Conservation (phyloP, 2,329 filamentous ascomycete genomes). For the Pestalotiopsis fici region DNA sequence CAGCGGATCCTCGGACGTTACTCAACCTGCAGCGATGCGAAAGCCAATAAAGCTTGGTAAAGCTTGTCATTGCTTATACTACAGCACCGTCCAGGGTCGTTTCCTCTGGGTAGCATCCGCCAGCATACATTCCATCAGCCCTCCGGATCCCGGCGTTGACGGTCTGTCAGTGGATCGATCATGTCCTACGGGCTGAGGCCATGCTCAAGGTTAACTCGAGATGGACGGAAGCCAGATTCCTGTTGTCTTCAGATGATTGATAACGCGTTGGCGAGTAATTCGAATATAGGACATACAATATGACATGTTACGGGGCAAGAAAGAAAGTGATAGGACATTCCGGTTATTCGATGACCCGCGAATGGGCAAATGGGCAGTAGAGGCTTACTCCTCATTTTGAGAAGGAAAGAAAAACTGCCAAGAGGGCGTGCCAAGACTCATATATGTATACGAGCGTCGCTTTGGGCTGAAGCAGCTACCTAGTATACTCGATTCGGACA, state of each 20-base stretch:
- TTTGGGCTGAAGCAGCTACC: not conserved
- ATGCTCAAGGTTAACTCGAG: too few species aligned
- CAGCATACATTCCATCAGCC: not conserved
- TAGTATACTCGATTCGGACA: not conserved
- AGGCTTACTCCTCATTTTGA: not conserved
- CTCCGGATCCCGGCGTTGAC: not conserved
- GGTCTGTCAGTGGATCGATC: too few species aligned
- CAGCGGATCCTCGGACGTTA: not conserved
- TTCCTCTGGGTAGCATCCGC: not conserved
- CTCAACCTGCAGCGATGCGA: not conserved
- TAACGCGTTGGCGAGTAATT: too few species aligned
- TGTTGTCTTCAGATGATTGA: too few species aligned
- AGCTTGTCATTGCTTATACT: conserved; percentile 5
- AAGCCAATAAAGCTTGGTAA: conserved; percentile 9
- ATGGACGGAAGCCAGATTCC: too few species aligned
- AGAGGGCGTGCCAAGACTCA: conserved; percentile 3
- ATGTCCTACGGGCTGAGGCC: too few species aligned
- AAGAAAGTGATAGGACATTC: not conserved
- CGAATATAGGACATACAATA: not conserved
- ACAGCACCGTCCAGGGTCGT: not conserved
- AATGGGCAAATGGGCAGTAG: not conserved
- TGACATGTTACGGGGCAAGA: not conserved
- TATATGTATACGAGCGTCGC: not conserved
- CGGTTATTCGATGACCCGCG: not conserved
- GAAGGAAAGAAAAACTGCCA: not conserved